phyloP scores from a whole-genome alignment of 345 rosid species.

The Aethionema arabicum region DNA sequence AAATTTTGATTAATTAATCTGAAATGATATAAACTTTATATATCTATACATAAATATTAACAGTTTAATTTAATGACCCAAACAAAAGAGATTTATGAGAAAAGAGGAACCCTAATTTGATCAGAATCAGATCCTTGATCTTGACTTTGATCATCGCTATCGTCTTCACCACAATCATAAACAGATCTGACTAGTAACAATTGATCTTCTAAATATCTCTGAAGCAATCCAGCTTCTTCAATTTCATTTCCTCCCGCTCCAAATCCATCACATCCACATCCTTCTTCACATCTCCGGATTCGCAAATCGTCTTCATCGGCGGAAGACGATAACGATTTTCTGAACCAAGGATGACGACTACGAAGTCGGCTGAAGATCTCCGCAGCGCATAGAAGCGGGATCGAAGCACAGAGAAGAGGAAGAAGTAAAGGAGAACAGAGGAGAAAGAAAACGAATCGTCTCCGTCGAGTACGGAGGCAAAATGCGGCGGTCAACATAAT shows the following conservation, averaged over 20 bases:
- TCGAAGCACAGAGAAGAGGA: conserved; percentile 53
- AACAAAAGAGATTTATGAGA: conserved; percentile 34
- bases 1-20: not conserved
- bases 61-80: not conserved
- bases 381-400: conserved; percentile 54
- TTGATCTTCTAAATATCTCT: conserved; percentile 71
- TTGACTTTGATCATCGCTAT: conserved; percentile 21
- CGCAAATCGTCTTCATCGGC: conserved; percentile 37
- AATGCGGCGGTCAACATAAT: conserved; percentile 47
- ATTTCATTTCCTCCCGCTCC: conserved; percentile 32
- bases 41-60: no score
- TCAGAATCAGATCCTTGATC: conserved; percentile 18
- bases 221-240: conserved; percentile 49
- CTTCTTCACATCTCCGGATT: conserved; percentile 55
- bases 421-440: conserved; percentile 62
- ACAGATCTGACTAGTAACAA: conserved; percentile 54
- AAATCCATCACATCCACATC: conserved; percentile 38
- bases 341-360: conserved; percentile 32
- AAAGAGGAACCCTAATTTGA: conserved; percentile 37
- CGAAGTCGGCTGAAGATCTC: conserved; percentile 48
- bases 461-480: conserved; percentile 50
- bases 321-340: conserved; percentile 2
- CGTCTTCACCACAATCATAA: conserved; percentile 51
- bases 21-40: no score
- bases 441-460: conserved; percentile 48